These are phyloP conservation scores for Pueraria montana DNA, from an alignment of 306 rosid genomes.

Conservation along the genomic window DNA sequence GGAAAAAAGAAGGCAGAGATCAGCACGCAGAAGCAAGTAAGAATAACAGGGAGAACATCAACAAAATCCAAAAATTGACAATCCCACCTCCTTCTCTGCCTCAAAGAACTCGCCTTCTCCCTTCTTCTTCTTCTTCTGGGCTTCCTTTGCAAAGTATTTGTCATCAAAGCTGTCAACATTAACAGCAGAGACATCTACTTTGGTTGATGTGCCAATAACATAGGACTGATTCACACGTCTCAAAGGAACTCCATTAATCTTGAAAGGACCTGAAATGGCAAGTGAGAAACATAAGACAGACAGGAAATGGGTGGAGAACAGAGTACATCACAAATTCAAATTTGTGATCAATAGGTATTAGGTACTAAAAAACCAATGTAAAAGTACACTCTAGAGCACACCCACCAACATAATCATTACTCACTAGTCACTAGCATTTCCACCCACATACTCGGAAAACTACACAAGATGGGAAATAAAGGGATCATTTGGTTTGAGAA, in stretches of 20 bases:
- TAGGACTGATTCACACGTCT: constrained; percentile 78
- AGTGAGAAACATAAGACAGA: neutral
- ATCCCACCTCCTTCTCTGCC: constrained; percentile 70
- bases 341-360: neutral
- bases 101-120: constrained; percentile 74
- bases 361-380: no score
- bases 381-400: no score
- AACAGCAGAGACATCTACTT: constrained; percentile 69
- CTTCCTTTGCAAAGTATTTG: constrained; percentile 70
- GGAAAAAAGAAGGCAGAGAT: neutral
- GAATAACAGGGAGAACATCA: neutral
- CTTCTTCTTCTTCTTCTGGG: constrained; percentile 59
- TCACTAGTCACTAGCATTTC: no score
- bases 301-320: neutral
- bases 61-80: neutral
- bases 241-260: constrained; percentile 78
- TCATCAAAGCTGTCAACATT: constrained; percentile 66
- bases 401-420: no score
- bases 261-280: constrained; percentile 65
- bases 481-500: no score
- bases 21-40: neutral
- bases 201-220: constrained; percentile 73
- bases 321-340: neutral
- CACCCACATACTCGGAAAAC: neutral
- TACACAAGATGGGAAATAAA: neutral